Conservation (phyloP, 768 basidiomycete genomes). For the Suillus subalutaceus region DNA sequence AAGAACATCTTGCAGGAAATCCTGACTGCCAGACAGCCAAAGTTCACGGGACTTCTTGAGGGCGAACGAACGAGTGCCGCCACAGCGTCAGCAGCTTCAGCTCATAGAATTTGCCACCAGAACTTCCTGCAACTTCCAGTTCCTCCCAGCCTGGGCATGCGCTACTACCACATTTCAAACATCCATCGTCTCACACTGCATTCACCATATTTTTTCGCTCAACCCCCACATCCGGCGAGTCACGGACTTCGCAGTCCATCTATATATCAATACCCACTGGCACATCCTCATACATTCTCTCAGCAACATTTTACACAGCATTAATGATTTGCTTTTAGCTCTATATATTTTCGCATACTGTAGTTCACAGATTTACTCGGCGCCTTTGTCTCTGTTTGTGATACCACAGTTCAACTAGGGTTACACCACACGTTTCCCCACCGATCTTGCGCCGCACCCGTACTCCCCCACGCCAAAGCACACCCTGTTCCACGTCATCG, state of each 20-base stretch:
- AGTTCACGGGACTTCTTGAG: neutral
- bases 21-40: neutral
- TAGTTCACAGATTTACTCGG: no score
- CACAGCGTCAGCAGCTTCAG: neutral
- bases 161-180: neutral
- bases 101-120: neutral
- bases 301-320: no score
- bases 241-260: neutral
- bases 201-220: neutral
- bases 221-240: neutral
- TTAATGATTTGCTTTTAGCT: no score
- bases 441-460: constrained; percentile 60
- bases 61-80: neutral
- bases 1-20: neutral
- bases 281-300: no score
- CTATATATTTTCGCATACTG: no score
- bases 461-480: constrained; percentile 49
- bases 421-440: constrained; percentile 85
- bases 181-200: no score
- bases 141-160: neutral
- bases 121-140: neutral
- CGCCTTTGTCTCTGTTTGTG: no score
- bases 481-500: constrained; percentile 54
- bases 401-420: constrained; percentile 17
- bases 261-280: no score